These are phyloP conservation scores for Rhazya stricta DNA, from an alignment of 257 asterid species.

Conservation along the genomic window DNA sequence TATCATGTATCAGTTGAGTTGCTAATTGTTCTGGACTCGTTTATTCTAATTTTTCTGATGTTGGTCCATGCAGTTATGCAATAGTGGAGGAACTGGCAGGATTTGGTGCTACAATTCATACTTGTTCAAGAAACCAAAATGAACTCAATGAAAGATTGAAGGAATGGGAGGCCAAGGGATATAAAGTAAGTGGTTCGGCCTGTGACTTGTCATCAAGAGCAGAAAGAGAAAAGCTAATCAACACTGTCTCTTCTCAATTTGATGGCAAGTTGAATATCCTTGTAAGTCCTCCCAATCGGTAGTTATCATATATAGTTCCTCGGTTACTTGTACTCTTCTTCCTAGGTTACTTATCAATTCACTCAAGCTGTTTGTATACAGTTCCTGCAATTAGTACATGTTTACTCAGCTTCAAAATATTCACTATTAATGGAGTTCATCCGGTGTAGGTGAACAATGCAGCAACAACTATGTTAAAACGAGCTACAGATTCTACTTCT, in stretches of 20 bases:
- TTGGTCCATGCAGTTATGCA: slow-evolving; percentile 22
- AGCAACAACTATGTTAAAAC: slow-evolving; percentile 15
- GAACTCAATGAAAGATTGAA: slow-evolving; percentile 21
- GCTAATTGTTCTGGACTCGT: background rate
- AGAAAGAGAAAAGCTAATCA: slow-evolving; percentile 24
- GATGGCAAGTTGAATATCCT: slow-evolving; percentile 34
- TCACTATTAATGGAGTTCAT: background rate
- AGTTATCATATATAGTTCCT: background rate
- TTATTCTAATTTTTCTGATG: background rate
- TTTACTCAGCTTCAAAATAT: no score
- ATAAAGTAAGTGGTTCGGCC: slow-evolving; percentile 22
- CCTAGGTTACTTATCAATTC: background rate
- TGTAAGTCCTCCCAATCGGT: slow-evolving; percentile 21
- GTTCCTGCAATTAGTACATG: background rate
- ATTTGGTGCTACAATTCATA: slow-evolving; percentile 33
- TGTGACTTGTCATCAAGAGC: slow-evolving; percentile 29
- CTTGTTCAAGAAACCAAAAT: slow-evolving; percentile 28
- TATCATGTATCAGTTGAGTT: background rate
- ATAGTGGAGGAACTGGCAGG: slow-evolving; percentile 37
- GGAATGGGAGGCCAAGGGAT: slow-evolving; percentile 29
- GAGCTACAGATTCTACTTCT: slow-evolving; percentile 11
- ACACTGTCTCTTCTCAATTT: slow-evolving; percentile 23
- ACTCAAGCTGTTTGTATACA: background rate
- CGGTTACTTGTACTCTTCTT: background rate
- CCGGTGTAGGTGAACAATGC: slow-evolving; percentile 29